Evolutionary conservation across 345 rosid species (phyloP).

Genomic region (Gossypium sturtianum): DNA sequence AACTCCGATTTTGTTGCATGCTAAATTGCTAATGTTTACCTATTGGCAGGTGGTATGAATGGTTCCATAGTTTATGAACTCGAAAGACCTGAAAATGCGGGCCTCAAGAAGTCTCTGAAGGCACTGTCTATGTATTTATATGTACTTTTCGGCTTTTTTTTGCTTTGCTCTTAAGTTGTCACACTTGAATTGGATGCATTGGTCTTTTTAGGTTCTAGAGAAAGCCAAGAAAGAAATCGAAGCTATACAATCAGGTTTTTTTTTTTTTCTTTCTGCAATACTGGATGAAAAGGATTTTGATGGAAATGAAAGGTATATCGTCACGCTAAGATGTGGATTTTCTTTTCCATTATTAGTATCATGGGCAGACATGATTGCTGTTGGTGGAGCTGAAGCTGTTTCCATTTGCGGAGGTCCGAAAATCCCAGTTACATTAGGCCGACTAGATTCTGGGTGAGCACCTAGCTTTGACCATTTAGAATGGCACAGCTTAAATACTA

Average conservation of each 20-base stretch:
- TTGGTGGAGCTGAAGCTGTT: slow-evolving; percentile 90
- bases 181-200: slow-evolving; percentile 27
- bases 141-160: background rate
- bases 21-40: background rate
- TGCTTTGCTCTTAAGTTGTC: slow-evolving; percentile 19
- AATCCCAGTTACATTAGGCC: slow-evolving; percentile 62
- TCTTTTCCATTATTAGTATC: slow-evolving; percentile 54
- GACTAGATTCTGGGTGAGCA: slow-evolving; percentile 70
- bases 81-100: slow-evolving; percentile 87
- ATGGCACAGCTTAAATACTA: background rate
- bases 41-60: slow-evolving; percentile 73
- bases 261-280: slow-evolving; percentile 7
- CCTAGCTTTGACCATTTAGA: slow-evolving; percentile 1
- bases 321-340: slow-evolving; percentile 25
- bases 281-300: slow-evolving; percentile 10
- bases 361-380: slow-evolving; percentile 93
- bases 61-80: slow-evolving; percentile 84
- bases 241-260: slow-evolving; percentile 58
- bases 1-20: background rate
- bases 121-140: slow-evolving; percentile 17
- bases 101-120: slow-evolving; percentile 78
- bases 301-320: slow-evolving; percentile 1
- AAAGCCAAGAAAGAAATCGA: slow-evolving; percentile 78
- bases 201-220: slow-evolving; percentile 54
- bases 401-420: slow-evolving; percentile 87